Evolutionary conservation across 345 rosid genomes (phyloP).

Genomic region (Firmiana major): DNA sequence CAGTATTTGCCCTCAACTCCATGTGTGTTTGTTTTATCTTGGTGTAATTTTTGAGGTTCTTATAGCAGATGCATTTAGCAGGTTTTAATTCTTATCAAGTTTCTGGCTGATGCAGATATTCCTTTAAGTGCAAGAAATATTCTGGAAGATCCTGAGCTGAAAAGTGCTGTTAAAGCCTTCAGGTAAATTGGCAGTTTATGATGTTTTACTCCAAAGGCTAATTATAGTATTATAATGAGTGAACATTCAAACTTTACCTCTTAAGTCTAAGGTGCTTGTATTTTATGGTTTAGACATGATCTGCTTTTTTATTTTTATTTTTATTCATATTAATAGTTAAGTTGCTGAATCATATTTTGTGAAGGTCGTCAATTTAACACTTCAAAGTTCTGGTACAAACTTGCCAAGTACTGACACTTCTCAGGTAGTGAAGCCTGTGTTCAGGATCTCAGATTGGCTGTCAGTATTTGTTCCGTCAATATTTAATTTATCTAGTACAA

Average conservation of each 20-base stretch:
- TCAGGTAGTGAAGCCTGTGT: not conserved
- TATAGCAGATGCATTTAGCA: not conserved
- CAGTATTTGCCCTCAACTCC: not conserved
- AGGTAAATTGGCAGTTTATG: conserved; percentile 38
- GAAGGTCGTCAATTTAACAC: not conserved
- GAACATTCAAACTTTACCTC: not conserved
- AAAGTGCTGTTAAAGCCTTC: conserved; percentile 75
- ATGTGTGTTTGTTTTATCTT: not conserved
- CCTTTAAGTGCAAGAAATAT: conserved; percentile 86
- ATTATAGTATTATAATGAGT: not conserved
- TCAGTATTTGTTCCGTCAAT: not conserved
- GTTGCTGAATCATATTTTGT: not conserved
- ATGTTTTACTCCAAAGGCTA: not conserved
- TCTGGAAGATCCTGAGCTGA: conserved; percentile 81
- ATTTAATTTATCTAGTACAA: not conserved
- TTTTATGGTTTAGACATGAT: not conserved
- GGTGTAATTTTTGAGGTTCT: no score
- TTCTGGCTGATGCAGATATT: conserved; percentile 47
- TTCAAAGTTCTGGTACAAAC: not conserved
- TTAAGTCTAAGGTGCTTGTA: not conserved
- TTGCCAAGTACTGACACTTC: not conserved
- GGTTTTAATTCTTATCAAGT: conserved; percentile 1
- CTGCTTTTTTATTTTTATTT: no score
- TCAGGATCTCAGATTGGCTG: not conserved
- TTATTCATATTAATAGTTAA: not conserved